Base-by-base conservation (phyloP, 2,329 filamentous ascomycete genomes). In the Arthrobotrys sinensis region DNA sequence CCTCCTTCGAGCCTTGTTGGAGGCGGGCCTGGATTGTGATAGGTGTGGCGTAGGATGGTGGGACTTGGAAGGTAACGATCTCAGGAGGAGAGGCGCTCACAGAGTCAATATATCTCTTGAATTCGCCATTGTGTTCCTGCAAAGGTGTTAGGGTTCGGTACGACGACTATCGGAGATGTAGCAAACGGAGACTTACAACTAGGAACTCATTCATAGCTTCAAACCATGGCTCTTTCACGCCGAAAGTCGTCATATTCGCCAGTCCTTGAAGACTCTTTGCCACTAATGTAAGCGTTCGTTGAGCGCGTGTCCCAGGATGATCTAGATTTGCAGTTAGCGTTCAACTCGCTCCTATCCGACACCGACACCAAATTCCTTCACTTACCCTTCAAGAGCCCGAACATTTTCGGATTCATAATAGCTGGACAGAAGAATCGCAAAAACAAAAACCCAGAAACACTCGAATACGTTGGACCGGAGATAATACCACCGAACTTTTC, bases 21-120 rank as follows among this genome's bases (percentile, higher is more conserved):
- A 98, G 86, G 0, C 96, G 91, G 50, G 91, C 90, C 48, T 97
- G 88, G 79, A 99, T 98, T 8, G 94, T 94, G 68, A 96, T 90
- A 0, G 96, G 96, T 0, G 96, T 97, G 60, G 93, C 94, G 85
- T 98, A 99, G 1, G 93, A 93, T 0, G 94, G 92, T 0, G 93
- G 92, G 7, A 93, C 88, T 7, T 89, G 86, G 45, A 80, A 75
- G 24, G 73, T 68, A 28, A 75, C 67, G 45, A 80, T 75, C 14
- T 70, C 78, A 8, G 69, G 80, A 16, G 73, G 75, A n/a, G 80
- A 66, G 16, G 70, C 78, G 40, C 80, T 76, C 40, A 82, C 75
- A 21, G 71, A 67, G 50, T 82, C 80, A 40, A 82, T 79, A 66
- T 81, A 82, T 32, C 79, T 76, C 50, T 80, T 81, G 32, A 82